Evolutionary conservation across 2,329 filamentous ascomycete genomes (phyloP).

Genomic region (Aspergillus sclerotialis): DNA sequence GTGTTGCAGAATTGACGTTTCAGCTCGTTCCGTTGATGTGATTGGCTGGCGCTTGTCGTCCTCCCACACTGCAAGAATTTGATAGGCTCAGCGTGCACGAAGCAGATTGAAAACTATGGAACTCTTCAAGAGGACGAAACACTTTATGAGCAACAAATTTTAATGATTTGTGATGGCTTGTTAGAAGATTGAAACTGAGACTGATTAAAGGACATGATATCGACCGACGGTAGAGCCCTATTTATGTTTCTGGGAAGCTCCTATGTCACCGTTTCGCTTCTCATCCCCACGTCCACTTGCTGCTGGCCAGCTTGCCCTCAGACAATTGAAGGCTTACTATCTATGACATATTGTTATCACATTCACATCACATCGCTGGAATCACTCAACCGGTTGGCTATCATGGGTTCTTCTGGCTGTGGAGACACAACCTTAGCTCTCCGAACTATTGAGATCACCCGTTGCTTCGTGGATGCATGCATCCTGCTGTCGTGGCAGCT

Average conservation of each 20-base stretch:
- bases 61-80: conserved; percentile 20
- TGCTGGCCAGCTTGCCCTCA: conserved; percentile 26
- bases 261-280: conserved; percentile 17
- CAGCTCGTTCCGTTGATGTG: conserved; percentile 20
- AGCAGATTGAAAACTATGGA: conserved; percentile 13
- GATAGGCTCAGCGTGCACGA: conserved; percentile 27
- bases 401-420: conserved; percentile 22
- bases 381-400: conserved; percentile 26
- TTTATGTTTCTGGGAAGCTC: conserved; percentile 33
- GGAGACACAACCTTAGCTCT: conserved; percentile 29
- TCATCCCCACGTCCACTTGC: conserved; percentile 16
- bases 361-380: conserved; percentile 21
- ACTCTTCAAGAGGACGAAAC: conserved; percentile 17
- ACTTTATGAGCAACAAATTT: conserved; percentile 10
- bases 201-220: conserved; percentile 14
- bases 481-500: conserved; percentile 32
- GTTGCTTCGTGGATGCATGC: conserved; percentile 32
- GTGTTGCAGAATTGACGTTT: conserved; percentile 24
- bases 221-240: conserved; percentile 25
- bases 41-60: conserved; percentile 24
- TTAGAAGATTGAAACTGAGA: conserved; percentile 24
- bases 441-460: conserved; percentile 25
- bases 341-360: conserved; percentile 22
- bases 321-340: conserved; percentile 27
- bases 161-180: conserved; percentile 15